phyloP scores from a whole-genome alignment of 2,329 filamentous ascomycete species.

The Orbilia ellipsospora region DNA sequence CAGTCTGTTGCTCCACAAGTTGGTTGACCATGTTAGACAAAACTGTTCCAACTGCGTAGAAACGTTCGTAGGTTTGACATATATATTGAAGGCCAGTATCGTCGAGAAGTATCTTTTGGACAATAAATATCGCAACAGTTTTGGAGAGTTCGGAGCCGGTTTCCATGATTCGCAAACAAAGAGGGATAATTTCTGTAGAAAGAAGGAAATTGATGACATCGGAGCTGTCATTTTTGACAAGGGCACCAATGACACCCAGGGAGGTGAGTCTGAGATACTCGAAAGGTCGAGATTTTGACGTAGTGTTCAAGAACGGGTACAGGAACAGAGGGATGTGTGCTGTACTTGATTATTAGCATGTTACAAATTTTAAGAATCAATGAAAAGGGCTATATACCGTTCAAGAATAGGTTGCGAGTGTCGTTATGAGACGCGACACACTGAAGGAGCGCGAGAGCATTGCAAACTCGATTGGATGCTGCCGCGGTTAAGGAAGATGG shows the following conservation, averaged over 20 bases:
- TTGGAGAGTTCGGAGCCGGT: conserved; percentile 98
- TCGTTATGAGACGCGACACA: conserved; percentile 98
- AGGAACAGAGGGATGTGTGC: conserved; percentile 97
- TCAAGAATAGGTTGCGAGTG: conserved; percentile 90
- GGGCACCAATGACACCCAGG: conserved; percentile 92
- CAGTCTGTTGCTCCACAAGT: conserved; percentile 96
- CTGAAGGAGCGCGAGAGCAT: conserved; percentile 92
- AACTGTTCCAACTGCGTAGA: conserved; percentile 97
- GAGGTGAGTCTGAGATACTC: conserved; percentile 97
- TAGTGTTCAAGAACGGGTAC: conserved; percentile 98
- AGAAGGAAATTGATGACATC: conserved; percentile 99
- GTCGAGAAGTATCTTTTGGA: conserved; percentile 97
- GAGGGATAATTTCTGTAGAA: conserved; percentile 96
- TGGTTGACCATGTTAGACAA: conserved; percentile 99
- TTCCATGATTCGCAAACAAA: conserved; percentile 98
- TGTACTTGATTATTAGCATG: conserved; percentile 62
- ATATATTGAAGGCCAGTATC: conserved; percentile 98
- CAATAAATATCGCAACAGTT: conserved; percentile 99
- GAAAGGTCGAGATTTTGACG: conserved; percentile 95
- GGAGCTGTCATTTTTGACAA: conserved; percentile 98
- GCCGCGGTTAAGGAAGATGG: conserved; percentile 96
- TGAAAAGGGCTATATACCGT: conserved; percentile 70
- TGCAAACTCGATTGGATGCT: conserved; percentile 97
- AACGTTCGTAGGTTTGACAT: conserved; percentile 97
- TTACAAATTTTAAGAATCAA: conserved; percentile 4